Base-by-base conservation (phyloP, 2,329 filamentous ascomycete genomes). In the Ceratocystis variospora region DNA sequence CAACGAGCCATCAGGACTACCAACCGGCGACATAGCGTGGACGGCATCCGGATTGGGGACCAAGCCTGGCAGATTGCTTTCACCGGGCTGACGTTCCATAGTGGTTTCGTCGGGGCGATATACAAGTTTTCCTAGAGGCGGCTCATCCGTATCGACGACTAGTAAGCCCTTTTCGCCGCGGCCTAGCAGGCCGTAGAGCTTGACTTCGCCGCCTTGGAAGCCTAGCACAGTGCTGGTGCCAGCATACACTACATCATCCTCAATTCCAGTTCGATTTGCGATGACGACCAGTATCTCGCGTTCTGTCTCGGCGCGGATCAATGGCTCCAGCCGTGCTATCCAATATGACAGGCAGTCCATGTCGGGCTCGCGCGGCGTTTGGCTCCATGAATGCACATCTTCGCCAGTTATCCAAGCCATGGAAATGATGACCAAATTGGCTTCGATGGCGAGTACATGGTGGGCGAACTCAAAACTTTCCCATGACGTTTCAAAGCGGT, bases 321-420 rank as follows among this genome's bases (percentile, higher is more conserved):
- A 65, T 0, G 89, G 89, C 66, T 87, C 84, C 3, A 93, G 78
- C 0, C 89, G 80, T 19, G 83, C 81, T 0, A 90, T 77, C 89
- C 89, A 93, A 71, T 93, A 93, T 0, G 83, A 81, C 7, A 93
- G 72, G 0, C 88, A 90, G 28, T 89, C 83, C 75, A 88, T 80
- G 69, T 92, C 88, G 0, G 88, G 87, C 62, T 85, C 81, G 0
- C 79, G 72, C 0, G 82, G 82, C 69, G 69, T 76, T 33, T 70
- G 78, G 67, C 71, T 83, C 72, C 77, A 84, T 6, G 68, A 67
- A 19, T 71, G 77, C 1, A 74, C 78, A 71, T 78, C 80, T 68
- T 78, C 83, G 66, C 73, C 77, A 1, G 87, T 90, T 41, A 89
- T 77, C 89, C 88, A 93, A 0, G 89, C 88, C 89, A 92, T 92